Base-by-base conservation (phyloP, 2,329 filamentous ascomycete genomes). In the Aspergillus sclerotialis region DNA sequence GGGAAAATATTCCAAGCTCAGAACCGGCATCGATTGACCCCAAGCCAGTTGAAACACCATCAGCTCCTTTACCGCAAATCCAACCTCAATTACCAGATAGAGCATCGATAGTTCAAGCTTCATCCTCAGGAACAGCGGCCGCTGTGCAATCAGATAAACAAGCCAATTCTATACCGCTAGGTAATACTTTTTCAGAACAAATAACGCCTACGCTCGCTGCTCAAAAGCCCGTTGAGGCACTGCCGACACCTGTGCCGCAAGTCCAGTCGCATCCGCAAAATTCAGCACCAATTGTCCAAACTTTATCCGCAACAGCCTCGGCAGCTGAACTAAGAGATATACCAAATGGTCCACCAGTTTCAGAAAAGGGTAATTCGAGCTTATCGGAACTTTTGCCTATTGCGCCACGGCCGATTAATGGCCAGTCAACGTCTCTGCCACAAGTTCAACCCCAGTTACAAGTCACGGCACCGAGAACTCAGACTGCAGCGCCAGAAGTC, bases 1-100 rank as follows among this genome's bases (percentile, higher is more conserved):
- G 33, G 23, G 31, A 34, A 23, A 17, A 26, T 14, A 26, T 27
- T 23, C 21, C 14, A 7, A 39, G 37, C n/a, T 7, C 38, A 28
- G 23, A 30, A 7, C 37, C 42, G 16, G 32, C 40, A 21, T 32
- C 35, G 24, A 43, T 48, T 21, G 41, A 38, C 15, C 41, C 41
- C 4, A 44, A 40, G 12, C 41, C 41, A 34, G 19, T 32, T 16
- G 31, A 23, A 19, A 18, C 38, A 31, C 12, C 26, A 18, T 12
- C 38, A 18, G 13, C 12, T 24, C 19, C 28, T 24, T 17, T 24
- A 12, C 11, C 40, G 4, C 30, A 29, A 14, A 25, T 31, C 10
- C 37, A 32, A 24, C 33, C 27, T 23, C 19, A 10, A 23, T 10
- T 23, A 10, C 19, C 6, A 7, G 6, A 6, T 23, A 10, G 7